Percentiles rank a stretch among this genome's conserved stretches.
phyloP scores from a whole-genome alignment of 768 basidiomycete species.

The Trametes cingulata region DNA sequence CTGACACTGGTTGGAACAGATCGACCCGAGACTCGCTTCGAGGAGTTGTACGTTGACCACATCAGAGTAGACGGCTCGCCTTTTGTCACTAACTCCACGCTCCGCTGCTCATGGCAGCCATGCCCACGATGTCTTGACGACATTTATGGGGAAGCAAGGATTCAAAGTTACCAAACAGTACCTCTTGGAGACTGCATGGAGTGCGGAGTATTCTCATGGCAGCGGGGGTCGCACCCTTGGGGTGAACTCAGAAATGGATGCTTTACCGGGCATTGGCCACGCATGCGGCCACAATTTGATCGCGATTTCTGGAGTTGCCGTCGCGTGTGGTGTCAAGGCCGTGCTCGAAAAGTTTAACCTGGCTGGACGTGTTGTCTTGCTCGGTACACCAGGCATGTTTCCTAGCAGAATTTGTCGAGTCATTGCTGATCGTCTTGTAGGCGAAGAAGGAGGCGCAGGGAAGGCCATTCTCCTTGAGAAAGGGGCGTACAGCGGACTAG shows the following conservation, averaged over 20 bases:
- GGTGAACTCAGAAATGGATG: constrained; percentile 73
- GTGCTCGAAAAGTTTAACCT: constrained; percentile 64
- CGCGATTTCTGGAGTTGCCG: constrained; percentile 71
- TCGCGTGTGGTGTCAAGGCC: constrained; percentile 67
- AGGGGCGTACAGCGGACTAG: constrained; percentile 77
- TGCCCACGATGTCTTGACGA: constrained; percentile 70
- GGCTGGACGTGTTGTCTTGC: constrained; percentile 64
- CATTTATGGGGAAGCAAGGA: constrained; percentile 64
- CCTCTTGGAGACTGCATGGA: constrained; percentile 74
- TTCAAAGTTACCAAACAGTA: constrained; percentile 64
- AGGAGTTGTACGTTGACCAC: constrained; percentile 54
- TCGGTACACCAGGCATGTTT: constrained; percentile 73
- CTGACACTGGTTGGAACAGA: constrained; percentile 38
- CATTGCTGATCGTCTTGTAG: constrained; percentile 35
- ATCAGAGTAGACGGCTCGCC: neutral
- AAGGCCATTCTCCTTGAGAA: constrained; percentile 69
- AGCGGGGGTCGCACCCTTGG: constrained; percentile 70
- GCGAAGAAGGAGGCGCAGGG: constrained; percentile 78
- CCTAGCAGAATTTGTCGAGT: neutral
- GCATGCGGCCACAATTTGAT: constrained; percentile 87
- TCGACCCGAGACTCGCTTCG: constrained; percentile 67
- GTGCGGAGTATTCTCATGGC: constrained; percentile 64
- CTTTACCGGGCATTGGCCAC: constrained; percentile 48
- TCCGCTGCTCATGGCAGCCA: constrained; percentile 49
- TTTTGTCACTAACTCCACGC: too few species aligned